Evolutionary conservation across 31 red algal genomes (phyloP).

Genomic region (Bonnemaisonia californica): DNA sequence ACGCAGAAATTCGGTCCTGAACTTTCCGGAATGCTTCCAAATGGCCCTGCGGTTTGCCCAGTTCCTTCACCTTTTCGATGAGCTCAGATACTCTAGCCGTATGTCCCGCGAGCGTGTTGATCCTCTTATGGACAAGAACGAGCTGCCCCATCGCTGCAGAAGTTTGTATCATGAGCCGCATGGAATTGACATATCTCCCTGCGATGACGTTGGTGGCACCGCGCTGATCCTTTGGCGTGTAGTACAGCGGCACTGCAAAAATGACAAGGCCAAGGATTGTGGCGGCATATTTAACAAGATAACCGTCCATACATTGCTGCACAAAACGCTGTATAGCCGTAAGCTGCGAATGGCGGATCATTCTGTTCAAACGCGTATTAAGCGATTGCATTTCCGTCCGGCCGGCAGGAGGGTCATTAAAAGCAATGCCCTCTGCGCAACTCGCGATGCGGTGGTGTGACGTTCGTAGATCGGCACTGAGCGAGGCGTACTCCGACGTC

Average conservation of each 20-base stretch:
- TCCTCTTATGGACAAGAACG: slow-evolving; percentile 81
- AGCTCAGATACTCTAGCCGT: slow-evolving; percentile 77
- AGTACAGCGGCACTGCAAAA: slow-evolving; percentile 83
- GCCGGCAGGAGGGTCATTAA: slow-evolving; percentile 83
- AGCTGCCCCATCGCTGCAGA: slow-evolving; percentile 79
- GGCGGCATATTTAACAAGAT: slow-evolving; percentile 83
- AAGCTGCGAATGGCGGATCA: slow-evolving; percentile 67
- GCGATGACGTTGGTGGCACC: slow-evolving; percentile 65
- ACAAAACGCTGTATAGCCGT: slow-evolving; percentile 78
- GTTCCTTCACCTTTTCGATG: slow-evolving; percentile 80
- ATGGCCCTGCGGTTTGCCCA: slow-evolving; percentile 76
- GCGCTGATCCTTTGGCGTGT: slow-evolving; percentile 41
- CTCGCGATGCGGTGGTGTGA: slow-evolving; percentile 68
- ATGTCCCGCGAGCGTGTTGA: slow-evolving; percentile 78
- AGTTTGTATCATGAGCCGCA: slow-evolving; percentile 86
- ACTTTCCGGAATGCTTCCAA: slow-evolving; percentile 67
- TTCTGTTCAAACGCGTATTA: slow-evolving; percentile 61
- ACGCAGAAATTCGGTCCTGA: slow-evolving; percentile 47
- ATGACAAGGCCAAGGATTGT: slow-evolving; percentile 81
- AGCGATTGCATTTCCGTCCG: slow-evolving; percentile 69
- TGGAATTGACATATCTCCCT: slow-evolving; percentile 67
- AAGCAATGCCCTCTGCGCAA: slow-evolving; percentile 83
- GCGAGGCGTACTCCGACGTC: slow-evolving; percentile 73
- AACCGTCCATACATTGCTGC: slow-evolving; percentile 79
- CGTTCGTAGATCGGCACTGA: slow-evolving; percentile 68